A percentile compares a stretch with the other conserved stretches of the same genome.
These are phyloP conservation scores for Globomyces pollinis-pini DNA, from an alignment of 192 early-diverging fungal genomes.

Conservation along the genomic window DNA sequence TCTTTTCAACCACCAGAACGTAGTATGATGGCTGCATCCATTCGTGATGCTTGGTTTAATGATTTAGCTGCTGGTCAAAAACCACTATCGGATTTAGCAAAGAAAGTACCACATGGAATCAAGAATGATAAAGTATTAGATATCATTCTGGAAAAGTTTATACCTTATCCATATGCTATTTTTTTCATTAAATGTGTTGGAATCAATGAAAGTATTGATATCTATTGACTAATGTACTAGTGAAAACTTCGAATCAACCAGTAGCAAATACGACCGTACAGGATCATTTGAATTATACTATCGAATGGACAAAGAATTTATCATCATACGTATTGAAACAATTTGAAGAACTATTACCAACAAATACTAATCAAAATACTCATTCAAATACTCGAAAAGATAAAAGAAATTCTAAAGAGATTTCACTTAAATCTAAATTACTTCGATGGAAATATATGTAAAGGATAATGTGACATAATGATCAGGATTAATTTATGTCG, in stretches of 20 bases:
- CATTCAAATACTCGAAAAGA: no score
- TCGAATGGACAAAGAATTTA: not conserved
- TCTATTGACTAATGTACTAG: no score
- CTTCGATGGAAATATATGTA: not conserved
- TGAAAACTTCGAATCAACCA: not conserved
- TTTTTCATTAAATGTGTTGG: conserved; percentile 12
- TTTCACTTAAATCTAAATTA: not conserved
- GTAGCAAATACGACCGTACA: no score
- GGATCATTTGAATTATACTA: not conserved
- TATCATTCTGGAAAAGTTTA: not conserved
- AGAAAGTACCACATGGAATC: conserved; percentile 6
- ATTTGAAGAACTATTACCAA: no score
- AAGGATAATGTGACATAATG: conserved; percentile 1
- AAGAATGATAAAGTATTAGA: conserved; percentile 4
- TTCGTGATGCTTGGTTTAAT: not conserved
- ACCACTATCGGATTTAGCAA: not conserved
- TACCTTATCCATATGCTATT: not conserved
- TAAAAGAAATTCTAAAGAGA: no score
- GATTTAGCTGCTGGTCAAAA: not conserved
- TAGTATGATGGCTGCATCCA: not conserved
- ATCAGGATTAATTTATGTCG: no score
- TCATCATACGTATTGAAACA: not conserved
- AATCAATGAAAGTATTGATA: not conserved
- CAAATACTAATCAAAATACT: no score
- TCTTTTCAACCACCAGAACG: not conserved